phyloP scores from a whole-genome alignment of 169 alveolate species.

The Plasmodium gallinaceum region DNA sequence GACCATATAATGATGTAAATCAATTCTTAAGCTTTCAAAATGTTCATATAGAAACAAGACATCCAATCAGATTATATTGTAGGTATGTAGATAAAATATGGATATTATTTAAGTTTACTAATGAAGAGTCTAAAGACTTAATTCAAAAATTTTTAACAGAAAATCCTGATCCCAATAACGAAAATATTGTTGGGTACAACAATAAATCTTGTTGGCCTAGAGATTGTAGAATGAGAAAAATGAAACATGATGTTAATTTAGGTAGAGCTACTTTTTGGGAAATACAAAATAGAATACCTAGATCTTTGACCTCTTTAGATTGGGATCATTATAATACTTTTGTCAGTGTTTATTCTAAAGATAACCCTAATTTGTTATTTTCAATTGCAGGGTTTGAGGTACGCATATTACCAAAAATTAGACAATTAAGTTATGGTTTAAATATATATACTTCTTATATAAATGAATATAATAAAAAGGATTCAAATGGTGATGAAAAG shows the following conservation, averaged over 20 bases:
- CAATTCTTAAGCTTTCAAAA: slow-evolving; percentile 96
- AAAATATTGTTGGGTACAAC: slow-evolving; percentile 98
- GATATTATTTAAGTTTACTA: slow-evolving; percentile 95
- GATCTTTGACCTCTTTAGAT: slow-evolving; percentile 97
- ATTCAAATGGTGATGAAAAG: slow-evolving; percentile 24
- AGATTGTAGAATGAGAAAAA: slow-evolving; percentile 99
- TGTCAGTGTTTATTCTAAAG: slow-evolving; percentile 98
- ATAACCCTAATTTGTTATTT: slow-evolving; percentile 98
- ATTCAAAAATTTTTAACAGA: slow-evolving; percentile 98
- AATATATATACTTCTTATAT: slow-evolving; percentile 82
- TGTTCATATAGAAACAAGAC: slow-evolving; percentile 95
- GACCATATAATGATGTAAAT: slow-evolving; percentile 96
- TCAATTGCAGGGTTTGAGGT: slow-evolving; percentile 99
- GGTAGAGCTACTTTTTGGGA: slow-evolving; percentile 99
- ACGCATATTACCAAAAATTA: slow-evolving; percentile 95
- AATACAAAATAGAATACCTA: slow-evolving; percentile 98
- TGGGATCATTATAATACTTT: slow-evolving; percentile 96
- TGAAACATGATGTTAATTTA: slow-evolving; percentile 97
- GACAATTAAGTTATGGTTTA: slow-evolving; percentile 84
- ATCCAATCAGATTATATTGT: slow-evolving; percentile 98
- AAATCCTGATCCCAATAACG: slow-evolving; percentile 99
- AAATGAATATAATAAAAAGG: slow-evolving; percentile 39
- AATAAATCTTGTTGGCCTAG: slow-evolving; percentile 99
- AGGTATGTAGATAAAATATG: slow-evolving; percentile 97
- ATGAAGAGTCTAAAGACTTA: slow-evolving; percentile 97